These are phyloP conservation scores for Hymenoscyphus repandus DNA, from an alignment of 2,329 filamentous ascomycete genomes.

Conservation along the genomic window DNA sequence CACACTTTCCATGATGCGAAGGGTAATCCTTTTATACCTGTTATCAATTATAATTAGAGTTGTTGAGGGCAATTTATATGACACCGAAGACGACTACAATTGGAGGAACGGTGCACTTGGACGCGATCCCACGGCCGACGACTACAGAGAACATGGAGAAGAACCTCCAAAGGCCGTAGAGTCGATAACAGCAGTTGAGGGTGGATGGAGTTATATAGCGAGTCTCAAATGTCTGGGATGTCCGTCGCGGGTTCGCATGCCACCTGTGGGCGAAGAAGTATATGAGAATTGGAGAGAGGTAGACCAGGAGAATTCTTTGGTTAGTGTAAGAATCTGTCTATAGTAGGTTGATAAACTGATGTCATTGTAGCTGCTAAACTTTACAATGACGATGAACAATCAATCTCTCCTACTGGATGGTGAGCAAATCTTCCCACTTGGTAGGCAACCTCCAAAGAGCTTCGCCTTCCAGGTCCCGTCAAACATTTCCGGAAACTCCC, in stretches of 20 bases:
- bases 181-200: neutral
- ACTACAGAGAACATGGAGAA: neutral
- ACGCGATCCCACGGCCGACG: neutral
- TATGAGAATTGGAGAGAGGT: neutral
- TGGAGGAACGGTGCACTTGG: neutral
- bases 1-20: too few species aligned
- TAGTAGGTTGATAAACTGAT: neutral
- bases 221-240: neutral
- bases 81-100: neutral
- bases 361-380: neutral
- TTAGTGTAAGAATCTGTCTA: neutral
- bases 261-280: too few species aligned
- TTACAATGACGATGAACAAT: neutral
- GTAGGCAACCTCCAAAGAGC: neutral
- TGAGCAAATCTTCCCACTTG: neutral
- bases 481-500: neutral
- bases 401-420: neutral
- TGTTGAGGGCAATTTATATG: neutral
- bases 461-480: neutral
- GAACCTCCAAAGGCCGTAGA: neutral
- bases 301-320: conserved; percentile 1
- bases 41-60: too few species aligned
- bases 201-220: neutral
- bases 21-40: too few species aligned
- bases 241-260: neutral